phyloP scores from a whole-genome alignment of 257 asterid species.

The Nicotiana tomentosiformis region DNA sequence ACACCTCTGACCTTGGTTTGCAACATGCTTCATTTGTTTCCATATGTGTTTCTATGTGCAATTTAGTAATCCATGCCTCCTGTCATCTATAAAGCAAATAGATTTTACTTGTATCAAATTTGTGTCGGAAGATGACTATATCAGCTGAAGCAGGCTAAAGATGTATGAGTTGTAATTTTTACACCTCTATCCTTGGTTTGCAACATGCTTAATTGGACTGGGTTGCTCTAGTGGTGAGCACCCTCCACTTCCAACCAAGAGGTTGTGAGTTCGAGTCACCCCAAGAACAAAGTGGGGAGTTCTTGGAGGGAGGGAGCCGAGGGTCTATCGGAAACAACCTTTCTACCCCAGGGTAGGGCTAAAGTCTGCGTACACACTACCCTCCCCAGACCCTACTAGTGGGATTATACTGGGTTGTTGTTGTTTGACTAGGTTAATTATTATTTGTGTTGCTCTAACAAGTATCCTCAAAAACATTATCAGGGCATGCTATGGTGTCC shows the following conservation, averaged over 20 bases:
- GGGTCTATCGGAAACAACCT: too few species aligned
- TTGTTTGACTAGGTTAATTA: background rate
- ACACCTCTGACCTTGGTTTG: background rate
- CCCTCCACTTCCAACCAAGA: too few species aligned
- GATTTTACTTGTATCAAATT: background rate
- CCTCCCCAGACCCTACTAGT: too few species aligned
- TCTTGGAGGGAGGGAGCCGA: too few species aligned
- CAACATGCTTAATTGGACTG: background rate
- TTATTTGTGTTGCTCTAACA: background rate
- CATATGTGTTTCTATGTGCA: background rate
- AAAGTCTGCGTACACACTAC: too few species aligned
- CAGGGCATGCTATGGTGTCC: constrained; percentile 60
- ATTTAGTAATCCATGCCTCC: background rate
- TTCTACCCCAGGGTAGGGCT: too few species aligned
- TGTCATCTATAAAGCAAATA: background rate
- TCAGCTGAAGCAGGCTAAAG: background rate
- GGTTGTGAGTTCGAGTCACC: too few species aligned
- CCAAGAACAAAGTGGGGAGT: too few species aligned
- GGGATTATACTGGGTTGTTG: too few species aligned
- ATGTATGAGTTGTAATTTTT: background rate
- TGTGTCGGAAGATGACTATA: constrained; percentile 14
- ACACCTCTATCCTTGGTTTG: background rate
- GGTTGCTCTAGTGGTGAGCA: too few species aligned
- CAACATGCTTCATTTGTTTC: background rate
- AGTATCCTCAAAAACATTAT: constrained; percentile 2